Evolutionary conservation across 1,284 basidiomycete species (phyloP).

Genomic region (Sporisorium scitamineum): DNA sequence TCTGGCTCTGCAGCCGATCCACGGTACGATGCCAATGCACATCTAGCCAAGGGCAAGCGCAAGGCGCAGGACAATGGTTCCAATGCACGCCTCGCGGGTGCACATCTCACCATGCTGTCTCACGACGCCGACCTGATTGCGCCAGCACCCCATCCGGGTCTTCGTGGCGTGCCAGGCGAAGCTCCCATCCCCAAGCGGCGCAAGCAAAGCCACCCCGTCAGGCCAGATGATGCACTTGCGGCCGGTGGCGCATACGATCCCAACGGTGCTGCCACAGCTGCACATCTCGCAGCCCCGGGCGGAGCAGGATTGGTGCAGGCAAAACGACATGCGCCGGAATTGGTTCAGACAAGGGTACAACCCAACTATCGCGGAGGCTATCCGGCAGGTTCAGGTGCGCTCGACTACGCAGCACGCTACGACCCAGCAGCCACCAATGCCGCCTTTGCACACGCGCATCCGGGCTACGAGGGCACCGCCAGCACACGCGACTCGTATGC

Average conservation of each 20-base stretch:
- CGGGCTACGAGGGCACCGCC: constrained; percentile 46
- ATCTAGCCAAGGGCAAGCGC: constrained; percentile 47
- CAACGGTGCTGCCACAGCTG: constrained; percentile 23
- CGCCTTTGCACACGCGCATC: constrained; percentile 27
- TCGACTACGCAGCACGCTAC: constrained; percentile 46
- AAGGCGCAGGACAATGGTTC: constrained; percentile 38
- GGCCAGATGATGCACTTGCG: constrained; percentile 17
- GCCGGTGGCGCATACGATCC: constrained; percentile 15
- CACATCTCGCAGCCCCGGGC: constrained; percentile 30
- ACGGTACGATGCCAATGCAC: constrained; percentile 25
- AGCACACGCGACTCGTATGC: constrained; percentile 48
- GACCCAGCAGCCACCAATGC: constrained; percentile 34
- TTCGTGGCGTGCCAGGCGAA: constrained; percentile 12
- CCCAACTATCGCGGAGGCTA: constrained; percentile 55
- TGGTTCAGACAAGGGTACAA: constrained; percentile 26
- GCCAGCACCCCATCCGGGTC: constrained; percentile 28
- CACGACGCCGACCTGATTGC: constrained; percentile 52
- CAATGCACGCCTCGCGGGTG: constrained; percentile 11
- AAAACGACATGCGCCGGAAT: constrained; percentile 39
- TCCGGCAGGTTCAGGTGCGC: constrained; percentile 40
- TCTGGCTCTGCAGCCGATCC: constrained; percentile 23
- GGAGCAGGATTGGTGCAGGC: constrained; percentile 20
- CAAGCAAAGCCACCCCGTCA: constrained; percentile 49
- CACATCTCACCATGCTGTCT: constrained; percentile 39
- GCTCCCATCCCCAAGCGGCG: constrained; percentile 34